A percentile compares a stretch with the other conserved stretches of the same genome.
phyloP scores from a whole-genome alignment of 257 asterid species.

The Thymus mandschuricus region DNA sequence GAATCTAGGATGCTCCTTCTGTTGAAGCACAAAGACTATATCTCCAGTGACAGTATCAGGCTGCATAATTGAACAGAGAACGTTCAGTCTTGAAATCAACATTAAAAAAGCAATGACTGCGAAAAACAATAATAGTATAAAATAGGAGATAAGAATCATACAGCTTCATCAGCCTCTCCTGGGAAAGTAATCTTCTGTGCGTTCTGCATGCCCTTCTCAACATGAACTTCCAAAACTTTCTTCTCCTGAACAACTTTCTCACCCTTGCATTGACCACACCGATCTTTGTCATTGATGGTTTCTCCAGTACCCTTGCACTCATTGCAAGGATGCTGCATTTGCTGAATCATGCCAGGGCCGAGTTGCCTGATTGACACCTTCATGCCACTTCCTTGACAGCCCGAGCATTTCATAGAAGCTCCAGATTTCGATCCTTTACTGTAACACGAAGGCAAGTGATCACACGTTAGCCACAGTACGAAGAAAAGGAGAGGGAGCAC shows the following conservation, averaged over 20 bases:
- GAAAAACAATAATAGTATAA: not conserved
- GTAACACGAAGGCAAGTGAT: not conserved
- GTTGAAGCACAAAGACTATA: slow-evolving; percentile 61
- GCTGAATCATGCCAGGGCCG: slow-evolving; percentile 65
- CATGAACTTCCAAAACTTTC: slow-evolving; percentile 62
- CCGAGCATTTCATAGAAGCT: slow-evolving; percentile 48
- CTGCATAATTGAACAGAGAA: slow-evolving; percentile 29
- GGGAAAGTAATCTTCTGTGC: slow-evolving; percentile 58
- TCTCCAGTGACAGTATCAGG: slow-evolving; percentile 63
- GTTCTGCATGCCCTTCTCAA: slow-evolving; percentile 63
- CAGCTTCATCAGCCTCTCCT: slow-evolving; percentile 65
- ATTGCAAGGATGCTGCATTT: slow-evolving; percentile 60
- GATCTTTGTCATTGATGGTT: slow-evolving; percentile 52
- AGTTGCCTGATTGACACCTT: slow-evolving; percentile 57
- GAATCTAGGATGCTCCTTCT: slow-evolving; percentile 55
- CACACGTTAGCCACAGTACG: not conserved
- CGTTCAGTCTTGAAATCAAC: not conserved
- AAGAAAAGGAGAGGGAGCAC: not conserved
- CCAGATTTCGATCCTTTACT: slow-evolving; percentile 64
- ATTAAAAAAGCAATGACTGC: not conserved
- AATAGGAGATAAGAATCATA: slow-evolving; percentile 15
- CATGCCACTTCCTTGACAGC: slow-evolving; percentile 62
- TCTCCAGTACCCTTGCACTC: slow-evolving; percentile 63
- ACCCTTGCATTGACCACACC: slow-evolving; percentile 58
- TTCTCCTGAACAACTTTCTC: slow-evolving; percentile 61